Base-by-base conservation (phyloP, 495 filamentous ascomycete species). In the Aspergillus olivimuriae region DNA sequence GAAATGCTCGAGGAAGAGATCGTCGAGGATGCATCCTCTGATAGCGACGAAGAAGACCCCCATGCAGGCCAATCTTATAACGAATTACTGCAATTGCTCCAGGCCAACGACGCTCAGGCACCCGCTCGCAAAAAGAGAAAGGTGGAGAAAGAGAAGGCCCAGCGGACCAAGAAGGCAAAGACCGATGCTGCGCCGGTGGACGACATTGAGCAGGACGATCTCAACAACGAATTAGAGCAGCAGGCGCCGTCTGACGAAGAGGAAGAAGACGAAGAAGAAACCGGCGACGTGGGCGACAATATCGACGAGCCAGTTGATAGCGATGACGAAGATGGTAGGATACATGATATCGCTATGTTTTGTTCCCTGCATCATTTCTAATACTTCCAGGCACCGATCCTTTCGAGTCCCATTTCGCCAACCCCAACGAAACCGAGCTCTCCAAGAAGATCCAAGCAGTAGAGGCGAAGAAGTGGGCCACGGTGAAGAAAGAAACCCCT, bases 351-450 rank as follows among this genome's bases (percentile, higher is more conserved):
- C 4, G 19, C 14, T 10, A 32, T 32, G 9, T 33, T 2, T 18
- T 11, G 7, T 19, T 34, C 1, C 16, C 2, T 22, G 4, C n/a
- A n/a, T 19, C 10, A 7, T 12, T 4, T 5, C 22, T 36, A 31
- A 21, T 35, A 3, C 22, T 70, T 18, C 1, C 43, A 63, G 58
- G 61, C 19, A 69, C 70, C 1, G 89, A 94, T 59, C 82, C 86
- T 2, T 95, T 94, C 55, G 80, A 89, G 37, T 66, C 70, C 24
- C 91, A 95, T 60, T 91, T 95, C 62, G 74, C 76, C 21, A 63
- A 65, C 16, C 75, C 78, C 1, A 75, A 85, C 14, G 76, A 82
- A 30, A 65, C 73, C 4, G 61, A 73, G 15, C 49, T 89, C 2
- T 61, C 66, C 7, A 61, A 61, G 48, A 69, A 70, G 37, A 65